Evolutionary conservation across 805 yeast genomes (phyloP).

Genomic region (Lipomyces yamanashiensis): DNA sequence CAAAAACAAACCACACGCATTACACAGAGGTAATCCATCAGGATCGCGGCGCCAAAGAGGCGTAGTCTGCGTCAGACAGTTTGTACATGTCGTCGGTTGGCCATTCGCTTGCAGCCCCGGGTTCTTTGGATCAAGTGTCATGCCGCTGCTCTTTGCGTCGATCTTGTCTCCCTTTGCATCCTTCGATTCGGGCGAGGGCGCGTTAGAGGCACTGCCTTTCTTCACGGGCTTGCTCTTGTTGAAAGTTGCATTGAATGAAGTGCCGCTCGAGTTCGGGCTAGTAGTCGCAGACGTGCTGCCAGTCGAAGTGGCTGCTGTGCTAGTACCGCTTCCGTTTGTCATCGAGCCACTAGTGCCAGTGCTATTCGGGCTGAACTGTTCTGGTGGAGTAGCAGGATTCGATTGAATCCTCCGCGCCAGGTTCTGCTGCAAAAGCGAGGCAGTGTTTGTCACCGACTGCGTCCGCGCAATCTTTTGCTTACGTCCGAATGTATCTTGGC

Average conservation of each 20-base stretch:
- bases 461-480: conserved; percentile 38
- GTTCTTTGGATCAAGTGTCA: conserved; percentile 24
- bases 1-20: conserved; percentile 92
- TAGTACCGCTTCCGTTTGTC: conserved; percentile 12
- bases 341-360: conserved; percentile 13
- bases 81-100: conserved; percentile 45
- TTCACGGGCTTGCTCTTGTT: background rate
- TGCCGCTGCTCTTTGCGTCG: background rate
- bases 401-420: conserved; percentile 34
- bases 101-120: conserved; percentile 25
- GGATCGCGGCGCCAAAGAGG: conserved; percentile 96
- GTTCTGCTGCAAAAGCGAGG: conserved; percentile 35
- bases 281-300: conserved; percentile 22
- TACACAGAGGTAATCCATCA: conserved; percentile 89
- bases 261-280: conserved; percentile 15
- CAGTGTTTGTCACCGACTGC: conserved; percentile 31
- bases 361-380: conserved; percentile 30
- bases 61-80: conserved; percentile 89
- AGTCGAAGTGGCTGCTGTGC: conserved; percentile 13
- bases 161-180: background rate
- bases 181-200: conserved; percentile 1
- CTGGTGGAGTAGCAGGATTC: conserved; percentile 36
- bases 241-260: background rate
- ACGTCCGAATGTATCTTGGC: conserved; percentile 34
- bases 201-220: conserved; percentile 9